Conservation (phyloP, 140 eudicot genomes). For the Stevia rebaudiana region DNA sequence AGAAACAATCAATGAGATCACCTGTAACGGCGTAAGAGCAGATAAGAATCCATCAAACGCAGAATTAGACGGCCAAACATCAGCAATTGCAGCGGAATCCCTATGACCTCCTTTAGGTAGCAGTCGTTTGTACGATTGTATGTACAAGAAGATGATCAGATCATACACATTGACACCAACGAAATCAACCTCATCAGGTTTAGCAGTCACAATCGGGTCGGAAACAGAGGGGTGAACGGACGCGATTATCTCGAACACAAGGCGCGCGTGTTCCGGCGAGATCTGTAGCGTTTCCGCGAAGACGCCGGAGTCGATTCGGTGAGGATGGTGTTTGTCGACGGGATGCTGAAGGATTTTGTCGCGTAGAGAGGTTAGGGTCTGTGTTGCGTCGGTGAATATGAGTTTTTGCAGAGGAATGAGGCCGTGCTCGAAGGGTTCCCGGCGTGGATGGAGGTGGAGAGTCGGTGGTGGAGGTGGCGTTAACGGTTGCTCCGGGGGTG, state of each 20-base stretch:
- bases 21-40: constrained; percentile 96
- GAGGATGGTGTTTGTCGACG: constrained; percentile 17
- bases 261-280: constrained; percentile 62
- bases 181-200: constrained; percentile 37
- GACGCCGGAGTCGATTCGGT: constrained; percentile 39
- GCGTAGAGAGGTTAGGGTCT: constrained; percentile 59
- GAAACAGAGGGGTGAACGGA: constrained; percentile 46
- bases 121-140: constrained; percentile 71
- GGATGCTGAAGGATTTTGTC: constrained; percentile 52
- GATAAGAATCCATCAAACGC: constrained; percentile 90
- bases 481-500: constrained; percentile 15
- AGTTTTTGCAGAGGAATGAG: constrained; percentile 77
- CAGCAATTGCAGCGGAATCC: constrained; percentile 87
- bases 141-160: constrained; percentile 62
- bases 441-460: constrained; percentile 50
- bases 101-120: constrained; percentile 62
- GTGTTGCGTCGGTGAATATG: constrained; percentile 65
- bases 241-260: constrained; percentile 61
- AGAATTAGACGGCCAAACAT: constrained; percentile 97
- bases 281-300: constrained; percentile 53
- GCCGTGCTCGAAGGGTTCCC: constrained; percentile 85
- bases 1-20: constrained; percentile 17
- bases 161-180: constrained; percentile 77
- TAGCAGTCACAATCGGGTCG: constrained; percentile 58
- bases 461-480: constrained; percentile 24